A percentile compares a stretch with the other conserved stretches of the same genome.
These are phyloP conservation scores for Sporothrix sp. DNA, from an alignment of 2,329 filamentous ascomycete genomes.

Conservation along the genomic window DNA sequence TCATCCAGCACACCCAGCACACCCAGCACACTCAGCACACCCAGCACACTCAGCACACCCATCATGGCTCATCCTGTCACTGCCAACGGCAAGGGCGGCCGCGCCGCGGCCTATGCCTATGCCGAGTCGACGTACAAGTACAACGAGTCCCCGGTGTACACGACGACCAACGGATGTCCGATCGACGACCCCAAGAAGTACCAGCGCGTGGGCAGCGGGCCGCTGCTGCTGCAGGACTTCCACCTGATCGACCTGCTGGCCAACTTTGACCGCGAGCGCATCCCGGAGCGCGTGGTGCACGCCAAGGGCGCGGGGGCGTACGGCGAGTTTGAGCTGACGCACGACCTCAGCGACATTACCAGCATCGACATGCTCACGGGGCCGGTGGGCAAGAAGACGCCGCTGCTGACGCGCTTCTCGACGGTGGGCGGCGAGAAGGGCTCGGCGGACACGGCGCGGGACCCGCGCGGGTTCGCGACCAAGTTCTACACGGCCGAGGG, in stretches of 20 bases:
- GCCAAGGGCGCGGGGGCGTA: constrained; percentile 22
- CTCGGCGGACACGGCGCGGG: constrained; percentile 66
- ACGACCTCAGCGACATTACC: constrained; percentile 17
- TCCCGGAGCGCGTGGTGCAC: constrained; percentile 22
- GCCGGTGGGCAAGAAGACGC: constrained; percentile 35
- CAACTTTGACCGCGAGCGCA: constrained; percentile 37
- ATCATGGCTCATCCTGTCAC: constrained; percentile 1
- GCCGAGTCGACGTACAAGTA: constrained; percentile 39
- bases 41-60: neutral
- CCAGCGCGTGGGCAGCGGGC: constrained; percentile 31
- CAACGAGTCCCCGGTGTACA: constrained; percentile 48
- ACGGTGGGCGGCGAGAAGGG: constrained; percentile 65
- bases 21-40: neutral
- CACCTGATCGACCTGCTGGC: constrained; percentile 54
- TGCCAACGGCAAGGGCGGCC: neutral
- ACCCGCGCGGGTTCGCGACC: constrained; percentile 66
- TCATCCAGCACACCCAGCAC: neutral
- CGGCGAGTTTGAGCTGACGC: constrained; percentile 20
- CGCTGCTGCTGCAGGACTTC: constrained; percentile 54
- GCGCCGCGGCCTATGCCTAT: constrained; percentile 1
- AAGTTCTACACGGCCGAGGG: constrained; percentile 69
- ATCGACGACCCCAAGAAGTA: constrained; percentile 36
- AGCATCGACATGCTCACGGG: constrained; percentile 16
- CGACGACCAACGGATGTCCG: constrained; percentile 50
- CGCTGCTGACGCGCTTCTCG: constrained; percentile 61